Evolutionary conservation across 768 basidiomycete species (phyloP).

Genomic region (Crassisporium funariophilum): DNA sequence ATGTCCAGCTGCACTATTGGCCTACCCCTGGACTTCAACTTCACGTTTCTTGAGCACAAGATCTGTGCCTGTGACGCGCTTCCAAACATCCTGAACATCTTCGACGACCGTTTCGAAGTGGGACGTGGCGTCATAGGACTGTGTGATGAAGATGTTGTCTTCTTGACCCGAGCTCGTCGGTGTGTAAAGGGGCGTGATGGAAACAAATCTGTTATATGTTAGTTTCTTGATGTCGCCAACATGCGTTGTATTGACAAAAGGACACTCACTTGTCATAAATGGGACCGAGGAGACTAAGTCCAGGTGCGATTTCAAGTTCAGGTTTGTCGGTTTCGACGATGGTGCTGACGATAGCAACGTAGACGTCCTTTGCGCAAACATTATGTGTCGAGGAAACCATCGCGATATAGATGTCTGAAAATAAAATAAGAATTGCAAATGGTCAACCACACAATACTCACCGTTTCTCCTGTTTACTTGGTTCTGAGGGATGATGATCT

Average conservation of each 20-base stretch:
- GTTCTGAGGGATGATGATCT: conserved; percentile 99
- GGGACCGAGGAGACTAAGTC: conserved; percentile 86
- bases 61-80: conserved; percentile 75
- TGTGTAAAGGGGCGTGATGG: conserved; percentile 84
- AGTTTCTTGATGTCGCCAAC: not conserved
- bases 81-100: conserved; percentile 96
- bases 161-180: conserved; percentile 79
- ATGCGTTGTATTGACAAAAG: not conserved
- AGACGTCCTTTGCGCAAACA: conserved; percentile 93
- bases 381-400: conserved; percentile 97
- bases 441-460: conserved; percentile 36
- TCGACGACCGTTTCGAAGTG: conserved; percentile 99
- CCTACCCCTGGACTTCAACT: conserved; percentile 57
- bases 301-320: conserved; percentile 90
- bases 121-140: conserved; percentile 97
- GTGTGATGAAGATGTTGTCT: conserved; percentile 97
- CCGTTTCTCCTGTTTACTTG: conserved; percentile 94
- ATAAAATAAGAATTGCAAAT: not conserved
- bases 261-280: conserved; percentile 87
- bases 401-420: conserved; percentile 95
- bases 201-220: conserved; percentile 69
- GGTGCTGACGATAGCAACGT: conserved; percentile 97
- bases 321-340: conserved; percentile 95
- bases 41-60: conserved; percentile 90
- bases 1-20: conserved; percentile 3